Percentiles rank a stretch among this genome's conserved stretches.
Evolutionary conservation across 129 eudicot species (phyloP).

Genomic region (Ambrosia trifida): DNA sequence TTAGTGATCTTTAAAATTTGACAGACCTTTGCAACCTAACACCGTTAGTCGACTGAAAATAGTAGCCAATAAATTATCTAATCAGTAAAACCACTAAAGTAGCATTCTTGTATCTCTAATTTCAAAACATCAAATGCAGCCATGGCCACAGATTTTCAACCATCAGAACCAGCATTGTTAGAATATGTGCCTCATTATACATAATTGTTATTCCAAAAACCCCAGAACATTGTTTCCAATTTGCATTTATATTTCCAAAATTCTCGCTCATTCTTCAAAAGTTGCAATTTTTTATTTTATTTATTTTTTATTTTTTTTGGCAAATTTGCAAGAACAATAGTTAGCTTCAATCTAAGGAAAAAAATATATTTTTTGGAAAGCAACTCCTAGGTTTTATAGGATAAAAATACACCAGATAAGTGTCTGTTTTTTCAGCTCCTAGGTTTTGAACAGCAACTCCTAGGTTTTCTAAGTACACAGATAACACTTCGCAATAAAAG

Average conservation of each 20-base stretch:
- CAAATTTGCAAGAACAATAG: conserved; percentile 2
- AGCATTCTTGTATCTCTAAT: not conserved
- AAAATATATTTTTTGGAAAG: not conserved
- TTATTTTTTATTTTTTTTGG: no score
- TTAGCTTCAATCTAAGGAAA: not conserved
- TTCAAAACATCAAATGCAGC: conserved; percentile 19
- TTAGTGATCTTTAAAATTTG: conserved; percentile 9
- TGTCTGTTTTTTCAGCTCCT: no score
- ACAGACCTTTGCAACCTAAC: not conserved
- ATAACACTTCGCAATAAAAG: not conserved
- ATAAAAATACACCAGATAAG: no score
- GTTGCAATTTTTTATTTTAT: not conserved
- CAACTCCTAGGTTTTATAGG: not conserved
- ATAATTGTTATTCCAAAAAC: not conserved
- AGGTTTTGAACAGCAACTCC: not conserved
- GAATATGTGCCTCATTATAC: not conserved
- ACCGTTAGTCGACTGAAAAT: not conserved
- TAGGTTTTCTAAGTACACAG: not conserved
- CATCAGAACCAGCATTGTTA: not conserved
- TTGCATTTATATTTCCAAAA: conserved; percentile 9
- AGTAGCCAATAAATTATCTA: not conserved
- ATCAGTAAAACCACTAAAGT: not conserved
- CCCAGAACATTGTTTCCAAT: not conserved
- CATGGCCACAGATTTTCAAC: conserved; percentile 1
- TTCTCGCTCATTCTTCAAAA: not conserved